Conservation (phyloP, 2,329 filamentous ascomycete species). For the Epichloe hybrida region DNA sequence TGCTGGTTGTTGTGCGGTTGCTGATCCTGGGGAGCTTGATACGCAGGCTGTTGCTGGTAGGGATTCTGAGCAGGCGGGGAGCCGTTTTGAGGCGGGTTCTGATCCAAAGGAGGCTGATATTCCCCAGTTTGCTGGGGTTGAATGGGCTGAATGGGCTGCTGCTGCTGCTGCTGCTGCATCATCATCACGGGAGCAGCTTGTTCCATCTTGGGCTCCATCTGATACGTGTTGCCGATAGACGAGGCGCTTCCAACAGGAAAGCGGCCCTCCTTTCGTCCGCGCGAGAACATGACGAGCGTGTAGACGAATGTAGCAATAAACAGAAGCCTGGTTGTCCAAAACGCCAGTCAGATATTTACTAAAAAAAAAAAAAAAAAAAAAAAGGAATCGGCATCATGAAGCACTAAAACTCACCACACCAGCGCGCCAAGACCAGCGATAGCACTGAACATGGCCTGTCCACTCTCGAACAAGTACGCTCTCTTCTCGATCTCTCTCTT, state of each 20-base stretch:
- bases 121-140: slow-evolving; percentile 9
- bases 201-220: slow-evolving; percentile 21
- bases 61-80: slow-evolving; percentile 14
- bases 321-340: slow-evolving; percentile 18
- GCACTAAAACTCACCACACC: slow-evolving; percentile 21
- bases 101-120: slow-evolving; percentile 8
- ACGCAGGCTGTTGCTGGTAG: slow-evolving; percentile 16
- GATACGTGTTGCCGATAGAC: slow-evolving; percentile 10
- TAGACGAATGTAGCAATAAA: slow-evolving; percentile 25
- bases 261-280: slow-evolving; percentile 24
- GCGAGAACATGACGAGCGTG: slow-evolving; percentile 21
- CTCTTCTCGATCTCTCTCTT: slow-evolving; percentile 14
- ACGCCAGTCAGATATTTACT: neutral
- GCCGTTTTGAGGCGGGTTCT: slow-evolving; percentile 12
- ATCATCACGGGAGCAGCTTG: slow-evolving; percentile 5
- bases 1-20: slow-evolving; percentile 7
- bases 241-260: slow-evolving; percentile 14
- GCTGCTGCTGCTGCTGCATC: slow-evolving; percentile 9
- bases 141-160: slow-evolving; percentile 8
- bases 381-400: neutral
- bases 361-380: no score
- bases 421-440: slow-evolving; percentile 31
- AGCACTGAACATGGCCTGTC: slow-evolving; percentile 22
- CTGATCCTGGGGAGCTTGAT: slow-evolving; percentile 10
- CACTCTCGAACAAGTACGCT: slow-evolving; percentile 21